Percentiles rank a stretch among this genome's conserved stretches.
phyloP scores from a whole-genome alignment of 257 asterid genomes.

The Ballota nigra region DNA sequence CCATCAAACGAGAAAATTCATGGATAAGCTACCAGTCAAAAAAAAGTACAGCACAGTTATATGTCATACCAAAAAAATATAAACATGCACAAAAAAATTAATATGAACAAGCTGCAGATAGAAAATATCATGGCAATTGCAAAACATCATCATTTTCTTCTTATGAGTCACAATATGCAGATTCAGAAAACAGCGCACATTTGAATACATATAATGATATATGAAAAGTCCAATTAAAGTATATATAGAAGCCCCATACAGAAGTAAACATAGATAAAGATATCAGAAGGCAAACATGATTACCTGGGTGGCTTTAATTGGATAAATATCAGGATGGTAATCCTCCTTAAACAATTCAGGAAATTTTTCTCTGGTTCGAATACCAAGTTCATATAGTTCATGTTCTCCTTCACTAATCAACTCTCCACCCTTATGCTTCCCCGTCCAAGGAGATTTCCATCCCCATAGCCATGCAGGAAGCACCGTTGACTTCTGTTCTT shows the following conservation, averaged over 20 bases:
- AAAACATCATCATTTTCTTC: not conserved
- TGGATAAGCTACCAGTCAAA: too few relatives aligned
- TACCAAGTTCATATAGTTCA: constrained; percentile 79
- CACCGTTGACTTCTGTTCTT: constrained; percentile 45
- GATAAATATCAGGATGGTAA: constrained; percentile 83
- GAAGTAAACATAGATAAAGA: not conserved
- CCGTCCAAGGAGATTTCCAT: constrained; percentile 95
- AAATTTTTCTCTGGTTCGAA: constrained; percentile 68
- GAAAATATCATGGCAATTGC: constrained; percentile 9
- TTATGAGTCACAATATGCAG: constrained; percentile 7
- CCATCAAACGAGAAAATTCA: constrained; percentile 19
- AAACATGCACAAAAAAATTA: not conserved
- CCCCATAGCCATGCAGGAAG: constrained; percentile 75
- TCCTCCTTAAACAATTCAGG: constrained; percentile 70
- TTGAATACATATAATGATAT: constrained; percentile 1
- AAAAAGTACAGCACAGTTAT: too few relatives aligned
- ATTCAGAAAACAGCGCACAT: constrained; percentile 5
- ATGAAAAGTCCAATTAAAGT: constrained; percentile 12
- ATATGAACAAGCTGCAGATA: constrained; percentile 10
- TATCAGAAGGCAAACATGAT: constrained; percentile 50
- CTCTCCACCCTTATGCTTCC: constrained; percentile 86
- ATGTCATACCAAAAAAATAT: not conserved
- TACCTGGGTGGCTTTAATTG: constrained; percentile 95
- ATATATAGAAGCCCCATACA: not conserved
- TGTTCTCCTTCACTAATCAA: constrained; percentile 79